Base-by-base conservation (phyloP, 2,329 filamentous ascomycete genomes). In the Claviceps spartinae region DNA sequence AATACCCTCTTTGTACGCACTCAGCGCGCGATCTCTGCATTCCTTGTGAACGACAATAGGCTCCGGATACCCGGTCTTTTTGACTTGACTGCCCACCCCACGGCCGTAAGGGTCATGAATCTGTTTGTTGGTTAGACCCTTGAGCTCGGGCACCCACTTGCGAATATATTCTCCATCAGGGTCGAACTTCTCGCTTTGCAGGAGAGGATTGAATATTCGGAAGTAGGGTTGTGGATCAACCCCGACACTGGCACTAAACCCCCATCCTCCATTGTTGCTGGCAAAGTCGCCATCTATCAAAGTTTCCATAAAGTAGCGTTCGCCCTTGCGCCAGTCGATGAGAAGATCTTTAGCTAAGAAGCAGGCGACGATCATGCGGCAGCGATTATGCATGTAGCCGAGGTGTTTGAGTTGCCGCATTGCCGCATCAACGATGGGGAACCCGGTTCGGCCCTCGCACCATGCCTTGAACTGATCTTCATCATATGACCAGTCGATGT, bases 211-310 rank as follows among this genome's bases (percentile, higher is more conserved):
- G 68, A 95, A 95, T 49, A 95, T 86, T 6, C 88, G 77, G 57
- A 95, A 95, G 63, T 94, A 95, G 0, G 89, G 88, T 66, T 95
- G 86, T 1, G 88, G 86, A 65, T 94, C 88, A 6, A 89, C 86
- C 1, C 87, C 85, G 0, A 82, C 83, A 18, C 75, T 79, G 4
- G 83, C 81, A 24, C 74, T 67, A 55, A 71, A 72, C 1, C 69
- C 78, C 76, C 77, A 80, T 3, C 77, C 77, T 30, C 77, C 75
- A 55, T 86, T 88, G 64, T 91, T 91, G 53, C 79, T 84, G 0
- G 85, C 84, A 62, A 90, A 88, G 62, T 90, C 86, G 16, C 86
- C 85, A 60, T 91, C 86, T 52, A 90, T 77, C 7, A 89, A 72
- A 56, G 85, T 73, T 62, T 87, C 81, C 86, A 93, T 93, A 65